Base-by-base conservation (phyloP, 139 green algal species). In the Desmodesmus armatus region DNA sequence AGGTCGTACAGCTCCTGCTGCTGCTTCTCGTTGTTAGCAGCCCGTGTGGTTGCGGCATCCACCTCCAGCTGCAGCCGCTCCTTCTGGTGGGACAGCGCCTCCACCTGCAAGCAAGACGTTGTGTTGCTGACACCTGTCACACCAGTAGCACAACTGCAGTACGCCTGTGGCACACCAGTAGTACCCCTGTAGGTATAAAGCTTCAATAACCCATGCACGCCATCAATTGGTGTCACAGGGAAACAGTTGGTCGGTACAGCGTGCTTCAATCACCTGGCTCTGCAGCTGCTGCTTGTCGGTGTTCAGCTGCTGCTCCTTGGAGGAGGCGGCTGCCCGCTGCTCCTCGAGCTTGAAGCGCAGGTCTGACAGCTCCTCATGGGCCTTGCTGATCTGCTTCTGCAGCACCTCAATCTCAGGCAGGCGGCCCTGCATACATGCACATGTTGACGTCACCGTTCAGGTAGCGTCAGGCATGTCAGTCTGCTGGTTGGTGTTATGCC, bases 401-500 rank as follows among this genome's bases (percentile, higher is more conserved):
- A 93, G 89, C 72, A 91, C 91, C 29, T 94, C 88, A 63, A 95
- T 91, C 76, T 93, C 90, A 25, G 93, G 89, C 84, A 95, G 84
- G 15, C 88, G 90, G 0, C 85, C 85, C 91, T 94, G 84, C 51
- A 82, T 55, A 27, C 43, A 77, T 35, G 43, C 43, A 79, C 13
- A 65, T 21, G 65, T 27, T 13, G 7, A 66, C 17, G 7, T n/a
- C n/a, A n/a, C n/a, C n/a, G n/a, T n/a, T n/a, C n/a, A n/a, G n/a
- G n/a, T n/a, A 62, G 21, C 17, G 51, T 62, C 51, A 62, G 2
- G 31, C 25, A 13, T 69, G 60, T 37, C 60, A 31, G 5, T 37
- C 60, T 37, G 60, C 60, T 62, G 51, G n/a, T n/a, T n/a, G n/a
- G n/a, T n/a, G n/a, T n/a, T n/a, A n/a, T n/a, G n/a, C n/a, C n/a